Percentiles rank a stretch among this genome's conserved stretches.
Conservation (phyloP, 208 protist genomes). For the Leishmania martiniquensis region DNA sequence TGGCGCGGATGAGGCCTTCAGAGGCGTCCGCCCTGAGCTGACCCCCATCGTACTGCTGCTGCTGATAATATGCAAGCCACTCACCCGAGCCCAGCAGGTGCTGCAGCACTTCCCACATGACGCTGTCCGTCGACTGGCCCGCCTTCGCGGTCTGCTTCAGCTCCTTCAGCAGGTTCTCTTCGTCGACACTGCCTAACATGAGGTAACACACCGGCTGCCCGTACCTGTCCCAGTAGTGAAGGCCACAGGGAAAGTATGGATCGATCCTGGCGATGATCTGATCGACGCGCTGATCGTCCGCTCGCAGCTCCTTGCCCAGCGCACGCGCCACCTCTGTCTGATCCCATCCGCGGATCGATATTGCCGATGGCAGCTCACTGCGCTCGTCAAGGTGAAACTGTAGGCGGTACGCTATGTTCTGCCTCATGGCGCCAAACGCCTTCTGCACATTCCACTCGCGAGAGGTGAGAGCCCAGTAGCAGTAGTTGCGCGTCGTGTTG, state of each 20-base stretch:
- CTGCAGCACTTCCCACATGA: constrained; percentile 25
- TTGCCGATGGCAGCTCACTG: constrained; percentile 40
- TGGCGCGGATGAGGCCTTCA: constrained; percentile 35
- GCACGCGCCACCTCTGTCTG: constrained; percentile 23
- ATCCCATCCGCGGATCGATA: constrained; percentile 62
- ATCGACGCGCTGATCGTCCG: constrained; percentile 25
- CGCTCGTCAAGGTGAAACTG: constrained; percentile 41
- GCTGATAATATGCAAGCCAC: constrained; percentile 27
- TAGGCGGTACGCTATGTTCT: constrained; percentile 38
- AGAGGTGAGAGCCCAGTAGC: constrained; percentile 50
- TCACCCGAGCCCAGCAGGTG: constrained; percentile 22
- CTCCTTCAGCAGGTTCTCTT: constrained; percentile 20
- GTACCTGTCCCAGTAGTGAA: constrained; percentile 53
- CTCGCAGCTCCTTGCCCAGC: constrained; percentile 11
- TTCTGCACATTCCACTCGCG: constrained; percentile 58
- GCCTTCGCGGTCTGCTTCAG: constrained; percentile 26
- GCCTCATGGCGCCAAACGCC: constrained; percentile 44
- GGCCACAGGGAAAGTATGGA: constrained; percentile 19
- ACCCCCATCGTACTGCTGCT: constrained; percentile 14
- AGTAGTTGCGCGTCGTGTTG: constrained; percentile 45
- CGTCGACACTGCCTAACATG: constrained; percentile 41
- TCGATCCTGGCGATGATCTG: constrained; percentile 31
- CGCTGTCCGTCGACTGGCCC: constrained; percentile 11
- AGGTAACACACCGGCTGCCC: constrained; percentile 48
- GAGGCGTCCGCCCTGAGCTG: constrained; percentile 16